These are phyloP conservation scores for Aphanomyces stellatus DNA, from an alignment of 352 stramenopile genomes.

Conservation along the genomic window DNA sequence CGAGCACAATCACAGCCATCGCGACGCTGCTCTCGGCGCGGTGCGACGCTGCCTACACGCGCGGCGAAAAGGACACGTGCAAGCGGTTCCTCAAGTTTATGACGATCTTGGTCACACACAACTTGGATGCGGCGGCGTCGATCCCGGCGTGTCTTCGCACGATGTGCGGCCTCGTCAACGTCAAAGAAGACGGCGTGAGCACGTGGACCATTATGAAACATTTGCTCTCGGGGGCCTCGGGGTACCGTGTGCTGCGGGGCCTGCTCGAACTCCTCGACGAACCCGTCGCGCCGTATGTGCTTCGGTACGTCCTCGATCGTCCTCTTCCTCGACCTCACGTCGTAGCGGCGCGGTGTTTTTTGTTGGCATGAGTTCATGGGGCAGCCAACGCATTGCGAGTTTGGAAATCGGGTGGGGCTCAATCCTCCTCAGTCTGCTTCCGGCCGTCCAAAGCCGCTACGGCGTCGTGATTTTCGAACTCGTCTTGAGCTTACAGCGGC, in stretches of 20 bases:
- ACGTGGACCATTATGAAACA: slow-evolving; percentile 80
- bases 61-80: slow-evolving; percentile 63
- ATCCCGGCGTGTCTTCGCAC: slow-evolving; percentile 56
- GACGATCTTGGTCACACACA: slow-evolving; percentile 50
- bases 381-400: slow-evolving; percentile 60
- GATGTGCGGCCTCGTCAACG: slow-evolving; percentile 77
- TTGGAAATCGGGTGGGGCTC: slow-evolving; percentile 71
- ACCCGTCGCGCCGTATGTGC: background rate
- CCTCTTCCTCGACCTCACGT: slow-evolving; percentile 20
- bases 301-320: slow-evolving; percentile 50
- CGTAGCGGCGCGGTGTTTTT: slow-evolving; percentile 75
- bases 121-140: slow-evolving; percentile 46
- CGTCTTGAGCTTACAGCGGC: slow-evolving; percentile 72
- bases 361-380: slow-evolving; percentile 83
- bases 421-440: slow-evolving; percentile 57
- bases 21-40: slow-evolving; percentile 53
- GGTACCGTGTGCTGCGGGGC: slow-evolving; percentile 60
- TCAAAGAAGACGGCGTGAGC: slow-evolving; percentile 46
- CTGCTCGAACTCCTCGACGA: slow-evolving; percentile 67
- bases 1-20: slow-evolving; percentile 61
- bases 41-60: slow-evolving; percentile 62
- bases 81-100: slow-evolving; percentile 67
- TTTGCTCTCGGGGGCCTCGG: slow-evolving; percentile 48
- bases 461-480: slow-evolving; percentile 82
- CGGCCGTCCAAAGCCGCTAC: slow-evolving; percentile 50